Conservation (phyloP, 2,329 filamentous ascomycete species). For the Fusarium mundagurra region DNA sequence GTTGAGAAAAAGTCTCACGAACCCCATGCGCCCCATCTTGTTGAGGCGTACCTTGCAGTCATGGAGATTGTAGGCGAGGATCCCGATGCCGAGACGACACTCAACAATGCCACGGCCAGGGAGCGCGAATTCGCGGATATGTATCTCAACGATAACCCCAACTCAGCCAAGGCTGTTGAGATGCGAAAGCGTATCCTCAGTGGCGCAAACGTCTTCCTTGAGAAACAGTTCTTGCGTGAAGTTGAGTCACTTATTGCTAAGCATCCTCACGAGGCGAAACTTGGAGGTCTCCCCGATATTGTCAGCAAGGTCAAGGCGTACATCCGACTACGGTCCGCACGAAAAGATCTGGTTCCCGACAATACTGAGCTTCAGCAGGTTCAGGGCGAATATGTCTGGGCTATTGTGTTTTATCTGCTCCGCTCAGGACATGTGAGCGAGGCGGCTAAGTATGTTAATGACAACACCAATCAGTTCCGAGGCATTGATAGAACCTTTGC, state of each 20-base stretch:
- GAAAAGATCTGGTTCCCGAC: conserved; percentile 86
- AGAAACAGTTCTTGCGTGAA: conserved; percentile 81
- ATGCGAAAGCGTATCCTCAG: conserved; percentile 83
- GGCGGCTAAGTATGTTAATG: conserved; percentile 85
- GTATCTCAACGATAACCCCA: conserved; percentile 79
- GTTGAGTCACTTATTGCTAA: conserved; percentile 82
- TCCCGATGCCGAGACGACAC: conserved; percentile 64
- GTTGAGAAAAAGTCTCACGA: conserved; percentile 77
- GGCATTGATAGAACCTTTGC: conserved; percentile 92
- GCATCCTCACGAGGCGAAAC: conserved; percentile 86
- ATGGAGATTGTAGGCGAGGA: conserved; percentile 82
- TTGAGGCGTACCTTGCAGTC: conserved; percentile 85
- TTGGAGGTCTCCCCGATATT: conserved; percentile 88
- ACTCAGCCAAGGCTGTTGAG: conserved; percentile 69
- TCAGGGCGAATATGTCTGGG: conserved; percentile 89
- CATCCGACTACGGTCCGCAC: conserved; percentile 79
- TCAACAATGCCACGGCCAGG: conserved; percentile 71
- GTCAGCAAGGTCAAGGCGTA: conserved; percentile 94
- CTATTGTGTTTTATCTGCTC: conserved; percentile 90
- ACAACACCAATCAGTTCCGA: conserved; percentile 82
- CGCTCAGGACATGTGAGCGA: conserved; percentile 86
- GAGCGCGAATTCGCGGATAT: conserved; percentile 80
- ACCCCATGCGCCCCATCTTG: conserved; percentile 76
- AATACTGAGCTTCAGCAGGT: conserved; percentile 83
- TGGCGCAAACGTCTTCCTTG: conserved; percentile 82